phyloP scores from a whole-genome alignment of 2,329 filamentous ascomycete genomes.

The Epichloe aotearoae region DNA sequence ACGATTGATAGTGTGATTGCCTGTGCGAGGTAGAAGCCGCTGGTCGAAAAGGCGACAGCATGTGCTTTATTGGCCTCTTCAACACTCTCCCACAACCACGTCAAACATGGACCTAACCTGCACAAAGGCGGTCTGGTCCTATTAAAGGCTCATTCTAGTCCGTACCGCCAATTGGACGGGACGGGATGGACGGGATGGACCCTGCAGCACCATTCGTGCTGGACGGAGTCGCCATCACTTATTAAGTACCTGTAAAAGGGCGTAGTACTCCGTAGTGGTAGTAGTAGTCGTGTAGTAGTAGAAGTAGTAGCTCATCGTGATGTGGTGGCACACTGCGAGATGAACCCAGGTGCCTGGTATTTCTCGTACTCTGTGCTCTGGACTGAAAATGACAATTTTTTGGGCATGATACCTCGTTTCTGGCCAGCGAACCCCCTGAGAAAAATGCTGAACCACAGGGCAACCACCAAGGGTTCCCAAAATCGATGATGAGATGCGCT shows the following conservation, averaged over 20 bases:
- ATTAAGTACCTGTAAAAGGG: background rate
- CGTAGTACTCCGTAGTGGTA: background rate
- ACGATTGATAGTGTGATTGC: too few species aligned
- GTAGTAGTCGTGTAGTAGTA: background rate
- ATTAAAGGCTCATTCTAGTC: background rate
- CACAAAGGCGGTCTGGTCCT: background rate
- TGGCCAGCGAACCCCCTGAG: background rate
- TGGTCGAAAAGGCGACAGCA: background rate
- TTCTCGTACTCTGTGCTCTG: background rate
- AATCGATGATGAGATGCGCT: too few species aligned
- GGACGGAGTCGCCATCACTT: background rate
- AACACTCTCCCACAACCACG: background rate
- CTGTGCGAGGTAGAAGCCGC: too few species aligned
- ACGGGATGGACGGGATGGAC: background rate
- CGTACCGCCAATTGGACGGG: background rate
- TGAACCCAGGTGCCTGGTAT: background rate
- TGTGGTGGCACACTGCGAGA: constrained; percentile 1
- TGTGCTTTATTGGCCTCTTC: background rate
- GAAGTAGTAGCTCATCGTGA: background rate
- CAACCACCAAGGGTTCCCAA: too few species aligned
- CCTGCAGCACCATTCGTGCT: background rate
- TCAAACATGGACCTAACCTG: background rate
- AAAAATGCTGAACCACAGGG: background rate
- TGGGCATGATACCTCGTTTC: background rate
- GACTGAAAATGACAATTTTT: background rate